Conservation (phyloP, 345 rosid genomes). For the Sonneratia alba region DNA sequence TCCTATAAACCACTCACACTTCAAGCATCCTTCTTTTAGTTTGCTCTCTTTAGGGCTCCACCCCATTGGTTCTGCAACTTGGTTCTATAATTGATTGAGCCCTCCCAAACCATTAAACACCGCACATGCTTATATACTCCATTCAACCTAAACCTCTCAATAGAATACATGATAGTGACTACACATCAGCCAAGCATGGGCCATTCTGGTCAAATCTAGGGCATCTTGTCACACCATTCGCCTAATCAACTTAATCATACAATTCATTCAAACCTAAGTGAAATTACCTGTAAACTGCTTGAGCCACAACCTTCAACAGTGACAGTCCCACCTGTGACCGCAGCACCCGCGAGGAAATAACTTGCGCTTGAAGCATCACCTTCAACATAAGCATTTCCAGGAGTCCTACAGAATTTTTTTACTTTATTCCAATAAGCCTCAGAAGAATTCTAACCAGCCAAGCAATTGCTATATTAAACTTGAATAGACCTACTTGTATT, state of each 20-base stretch:
- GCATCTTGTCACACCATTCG: neutral
- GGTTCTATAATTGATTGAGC: neutral
- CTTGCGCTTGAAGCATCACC: conserved; percentile 99
- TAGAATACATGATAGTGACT: neutral
- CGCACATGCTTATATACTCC: neutral
- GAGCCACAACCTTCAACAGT: conserved; percentile 97
- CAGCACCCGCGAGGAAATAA: conserved; percentile 95
- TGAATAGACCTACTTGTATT: too few species aligned
- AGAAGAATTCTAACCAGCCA: neutral
- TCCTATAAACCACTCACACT: too few species aligned
- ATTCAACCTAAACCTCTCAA: neutral
- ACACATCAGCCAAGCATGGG: too few species aligned
- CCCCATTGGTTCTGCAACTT: neutral
- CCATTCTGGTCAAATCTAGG: too few species aligned
- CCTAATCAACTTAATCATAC: neutral
- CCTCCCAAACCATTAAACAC: neutral
- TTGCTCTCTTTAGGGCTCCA: neutral
- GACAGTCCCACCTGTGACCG: conserved; percentile 86
- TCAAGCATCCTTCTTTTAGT: too few species aligned
- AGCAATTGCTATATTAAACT: conserved; percentile 4
- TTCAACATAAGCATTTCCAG: conserved; percentile 84
- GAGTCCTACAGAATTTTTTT: conserved; percentile 79
- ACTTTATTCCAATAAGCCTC: too few species aligned
- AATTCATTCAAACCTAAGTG: neutral
- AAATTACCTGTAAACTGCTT: conserved; percentile 73